These are phyloP conservation scores for Fallopia convolvulus DNA, from an alignment of 148 eudicot species.

Conservation along the genomic window DNA sequence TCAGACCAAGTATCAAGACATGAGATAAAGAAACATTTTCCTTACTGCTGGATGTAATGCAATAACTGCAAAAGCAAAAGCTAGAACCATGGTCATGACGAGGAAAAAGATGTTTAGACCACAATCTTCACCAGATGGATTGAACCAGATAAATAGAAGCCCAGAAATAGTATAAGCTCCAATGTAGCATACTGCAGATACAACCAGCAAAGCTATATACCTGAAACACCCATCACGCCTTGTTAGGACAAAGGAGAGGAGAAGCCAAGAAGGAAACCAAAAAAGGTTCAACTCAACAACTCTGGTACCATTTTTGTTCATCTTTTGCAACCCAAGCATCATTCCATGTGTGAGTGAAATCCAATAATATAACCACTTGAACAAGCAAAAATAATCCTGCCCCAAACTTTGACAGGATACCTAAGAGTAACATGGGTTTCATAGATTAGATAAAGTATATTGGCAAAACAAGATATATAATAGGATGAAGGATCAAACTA, in stretches of 20 bases:
- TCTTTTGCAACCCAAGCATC: slow-evolving; percentile 99
- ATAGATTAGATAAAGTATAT: neutral
- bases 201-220: slow-evolving; percentile 82
- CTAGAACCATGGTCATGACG: slow-evolving; percentile 84
- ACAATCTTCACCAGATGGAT: slow-evolving; percentile 92
- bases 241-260: slow-evolving; percentile 10
- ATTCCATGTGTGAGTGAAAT: slow-evolving; percentile 94
- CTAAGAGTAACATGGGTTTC: slow-evolving; percentile 33
- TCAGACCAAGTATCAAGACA: neutral
- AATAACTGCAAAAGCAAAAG: slow-evolving; percentile 68
- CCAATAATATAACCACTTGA: slow-evolving; percentile 85
- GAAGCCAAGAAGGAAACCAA: neutral
- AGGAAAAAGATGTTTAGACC: slow-evolving; percentile 90
- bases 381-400: slow-evolving; percentile 90
- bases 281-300: slow-evolving; percentile 10
- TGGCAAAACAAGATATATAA: neutral
- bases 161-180: slow-evolving; percentile 72
- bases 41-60: slow-evolving; percentile 87
- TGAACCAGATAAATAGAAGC: slow-evolving; percentile 86
- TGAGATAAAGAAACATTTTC: neutral
- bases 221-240: slow-evolving; percentile 29
- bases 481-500: neutral
- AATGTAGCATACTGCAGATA: slow-evolving; percentile 71
- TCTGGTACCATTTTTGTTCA: slow-evolving; percentile 80
- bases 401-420: slow-evolving; percentile 76